Conservation (phyloP, 306 rosid species). For the Senna tora region DNA sequence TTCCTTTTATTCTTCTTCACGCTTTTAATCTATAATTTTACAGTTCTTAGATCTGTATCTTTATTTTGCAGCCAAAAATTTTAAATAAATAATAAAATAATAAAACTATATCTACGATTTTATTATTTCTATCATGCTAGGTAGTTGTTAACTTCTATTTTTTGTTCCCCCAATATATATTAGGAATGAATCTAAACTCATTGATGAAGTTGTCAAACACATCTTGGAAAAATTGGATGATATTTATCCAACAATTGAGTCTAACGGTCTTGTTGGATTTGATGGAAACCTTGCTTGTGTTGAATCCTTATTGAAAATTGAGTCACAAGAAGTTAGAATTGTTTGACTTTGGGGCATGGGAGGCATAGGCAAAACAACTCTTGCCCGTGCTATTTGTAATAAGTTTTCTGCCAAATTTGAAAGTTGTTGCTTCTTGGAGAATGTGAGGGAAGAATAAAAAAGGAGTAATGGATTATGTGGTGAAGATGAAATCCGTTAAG, state of each 20-base stretch:
- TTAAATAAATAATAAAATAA: too few species aligned
- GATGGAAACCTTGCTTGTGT: not conserved
- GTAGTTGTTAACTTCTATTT: too few species aligned
- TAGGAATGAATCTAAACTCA: conserved; percentile 31
- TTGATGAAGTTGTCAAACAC: conserved; percentile 17
- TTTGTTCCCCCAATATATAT: too few species aligned
- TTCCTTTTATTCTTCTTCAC: too few species aligned
- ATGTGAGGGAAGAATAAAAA: conserved; percentile 24
- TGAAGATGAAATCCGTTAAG: not conserved
- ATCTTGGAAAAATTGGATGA: conserved; percentile 7
- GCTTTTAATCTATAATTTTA: too few species aligned
- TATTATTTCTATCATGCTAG: too few species aligned
- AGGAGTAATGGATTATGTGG: not conserved
- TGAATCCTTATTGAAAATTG: not conserved
- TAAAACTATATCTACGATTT: too few species aligned
- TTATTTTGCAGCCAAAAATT: too few species aligned
- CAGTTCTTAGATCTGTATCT: too few species aligned
- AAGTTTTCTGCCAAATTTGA: conserved; percentile 20
- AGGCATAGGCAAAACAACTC: conserved; percentile 27
- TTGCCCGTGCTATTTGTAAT: conserved; percentile 13
- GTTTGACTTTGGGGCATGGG: conserved; percentile 38
- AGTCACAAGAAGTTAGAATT: not conserved
- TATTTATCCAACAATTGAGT: not conserved
- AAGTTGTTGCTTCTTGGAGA: conserved; percentile 32
- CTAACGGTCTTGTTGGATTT: conserved; percentile 25